Base-by-base conservation (phyloP, 345 rosid species). In the Populus pruinosa region DNA sequence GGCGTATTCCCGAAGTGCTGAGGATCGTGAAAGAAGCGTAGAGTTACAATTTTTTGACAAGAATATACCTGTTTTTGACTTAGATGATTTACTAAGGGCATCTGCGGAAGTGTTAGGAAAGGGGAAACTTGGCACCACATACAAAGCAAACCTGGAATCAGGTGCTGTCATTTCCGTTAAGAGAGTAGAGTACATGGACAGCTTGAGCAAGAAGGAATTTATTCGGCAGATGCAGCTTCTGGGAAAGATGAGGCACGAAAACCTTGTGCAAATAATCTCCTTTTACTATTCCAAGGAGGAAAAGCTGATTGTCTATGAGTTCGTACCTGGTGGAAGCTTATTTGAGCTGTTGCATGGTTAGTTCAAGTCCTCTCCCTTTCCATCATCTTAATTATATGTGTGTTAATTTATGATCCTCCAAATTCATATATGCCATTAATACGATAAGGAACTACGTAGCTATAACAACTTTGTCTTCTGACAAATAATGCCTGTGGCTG, bases 11-110 rank as follows among this genome's bases (percentile, higher is more conserved):
- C 43, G 17, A 63, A 79, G 80, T 74, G 41, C 56, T 8, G 76
- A 75, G 38, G 90, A 86, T 78, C 83, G 87, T 3, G 90, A 88
- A 77, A 85, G 83, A 80, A 69, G 71, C 29, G 85, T 75, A 47
- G 91, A 88, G 53, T 76, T 90, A 7, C 82, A 82, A 75, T 77
- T 90, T 77, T 83, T 90, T 2, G 83, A 82, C 69, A 82, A 69
- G 83, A 82, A 75, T 41, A 71, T 78, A 70, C 79, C 82, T 0
- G 80, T 67, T 6, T 88, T 90, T 25, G 87, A 87, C 83, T 82
- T 88, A 81, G 90, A 90, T 63, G 93, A 90, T 67, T 81, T 90
- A 67, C 87, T 90, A 0, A 80, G 89, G 70, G 86, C 91, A 76
- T 86, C 91, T 2, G 90, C 93, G 13, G 85, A 86, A 81, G 73